Evolutionary conservation across 1,284 basidiomycete genomes (phyloP).

Genomic region (Singerocomus inundabilis): DNA sequence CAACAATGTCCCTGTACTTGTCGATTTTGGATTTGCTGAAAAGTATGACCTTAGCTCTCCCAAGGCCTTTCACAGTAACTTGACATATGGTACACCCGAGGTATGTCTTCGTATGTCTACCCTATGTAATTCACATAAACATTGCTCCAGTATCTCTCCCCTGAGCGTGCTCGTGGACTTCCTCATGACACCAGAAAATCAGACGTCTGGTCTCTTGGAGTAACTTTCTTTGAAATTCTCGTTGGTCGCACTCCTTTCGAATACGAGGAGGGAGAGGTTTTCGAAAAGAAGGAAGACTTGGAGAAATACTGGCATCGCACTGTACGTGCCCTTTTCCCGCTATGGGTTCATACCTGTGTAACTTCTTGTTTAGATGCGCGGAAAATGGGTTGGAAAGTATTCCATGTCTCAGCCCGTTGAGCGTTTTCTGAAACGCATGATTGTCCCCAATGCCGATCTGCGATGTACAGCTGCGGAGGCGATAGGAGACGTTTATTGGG

Average conservation of each 20-base stretch:
- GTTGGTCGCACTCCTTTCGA: slow-evolving; percentile 92
- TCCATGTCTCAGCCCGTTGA: slow-evolving; percentile 67
- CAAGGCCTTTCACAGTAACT: slow-evolving; percentile 77
- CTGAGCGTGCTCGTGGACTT: slow-evolving; percentile 81
- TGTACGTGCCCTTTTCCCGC: slow-evolving; percentile 37
- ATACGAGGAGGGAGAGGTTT: slow-evolving; percentile 73
- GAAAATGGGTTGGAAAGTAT: slow-evolving; percentile 84
- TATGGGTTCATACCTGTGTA: neutral
- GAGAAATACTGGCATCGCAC: slow-evolving; percentile 84
- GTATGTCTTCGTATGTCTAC: slow-evolving; percentile 36
- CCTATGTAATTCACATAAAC: neutral
- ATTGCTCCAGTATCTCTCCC: slow-evolving; percentile 71
- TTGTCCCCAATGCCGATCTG: slow-evolving; percentile 70
- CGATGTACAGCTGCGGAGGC: slow-evolving; percentile 66
- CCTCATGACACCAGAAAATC: slow-evolving; percentile 90
- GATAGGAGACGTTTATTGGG: slow-evolving; percentile 70
- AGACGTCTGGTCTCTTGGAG: slow-evolving; percentile 90
- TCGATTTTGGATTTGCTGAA: slow-evolving; percentile 93
- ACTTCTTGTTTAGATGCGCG: slow-evolving; percentile 50
- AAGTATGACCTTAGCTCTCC: slow-evolving; percentile 60
- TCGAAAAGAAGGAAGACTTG: slow-evolving; percentile 78
- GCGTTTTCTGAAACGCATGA: slow-evolving; percentile 70
- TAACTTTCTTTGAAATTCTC: slow-evolving; percentile 92
- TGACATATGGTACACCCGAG: slow-evolving; percentile 90
- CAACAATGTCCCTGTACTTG: slow-evolving; percentile 75